Evolutionary conservation across 495 filamentous ascomycete species (phyloP).

Genomic region (Halenospora varia): DNA sequence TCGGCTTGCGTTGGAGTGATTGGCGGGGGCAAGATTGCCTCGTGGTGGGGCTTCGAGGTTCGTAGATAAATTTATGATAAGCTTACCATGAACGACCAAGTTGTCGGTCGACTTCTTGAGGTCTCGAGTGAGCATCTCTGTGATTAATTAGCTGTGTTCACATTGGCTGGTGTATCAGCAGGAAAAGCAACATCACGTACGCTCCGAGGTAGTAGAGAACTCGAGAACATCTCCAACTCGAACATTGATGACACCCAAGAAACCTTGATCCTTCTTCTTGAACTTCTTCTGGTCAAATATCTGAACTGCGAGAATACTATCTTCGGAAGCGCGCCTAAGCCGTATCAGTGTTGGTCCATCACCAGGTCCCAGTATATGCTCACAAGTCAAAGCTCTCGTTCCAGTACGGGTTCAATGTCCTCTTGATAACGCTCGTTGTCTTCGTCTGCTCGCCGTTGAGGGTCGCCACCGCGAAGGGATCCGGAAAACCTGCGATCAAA

Average conservation of each 20-base stretch:
- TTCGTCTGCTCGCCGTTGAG: slow-evolving; percentile 95
- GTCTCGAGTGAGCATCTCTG: slow-evolving; percentile 94
- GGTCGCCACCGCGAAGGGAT: slow-evolving; percentile 96
- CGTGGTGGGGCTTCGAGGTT: slow-evolving; percentile 51
- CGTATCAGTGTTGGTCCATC: slow-evolving; percentile 21
- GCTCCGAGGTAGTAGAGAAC: slow-evolving; percentile 81
- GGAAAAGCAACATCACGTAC: slow-evolving; percentile 46
- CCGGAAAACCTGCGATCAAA: slow-evolving; percentile 73
- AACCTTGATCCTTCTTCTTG: slow-evolving; percentile 99
- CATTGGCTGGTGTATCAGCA: slow-evolving; percentile 9
- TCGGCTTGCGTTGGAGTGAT: slow-evolving; percentile 16
- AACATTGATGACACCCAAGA: slow-evolving; percentile 95
- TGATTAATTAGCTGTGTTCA: slow-evolving; percentile 10
- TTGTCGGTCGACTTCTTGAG: slow-evolving; percentile 98
- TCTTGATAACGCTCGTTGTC: slow-evolving; percentile 92
- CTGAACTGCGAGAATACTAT: slow-evolving; percentile 94
- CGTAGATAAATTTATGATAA: slow-evolving; percentile 92
- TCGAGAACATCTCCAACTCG: slow-evolving; percentile 92
- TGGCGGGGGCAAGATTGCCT: slow-evolving; percentile 10
- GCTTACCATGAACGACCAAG: slow-evolving; percentile 92
- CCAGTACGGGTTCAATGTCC: slow-evolving; percentile 98
- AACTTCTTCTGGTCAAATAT: slow-evolving; percentile 99
- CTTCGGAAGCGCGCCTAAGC: slow-evolving; percentile 76
- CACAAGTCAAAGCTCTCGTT: slow-evolving; percentile 99
- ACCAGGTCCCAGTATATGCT: slow-evolving; percentile 24